These are phyloP conservation scores for Malus hybrid DNA, from an alignment of 331 rosid species.

Conservation along the genomic window DNA sequence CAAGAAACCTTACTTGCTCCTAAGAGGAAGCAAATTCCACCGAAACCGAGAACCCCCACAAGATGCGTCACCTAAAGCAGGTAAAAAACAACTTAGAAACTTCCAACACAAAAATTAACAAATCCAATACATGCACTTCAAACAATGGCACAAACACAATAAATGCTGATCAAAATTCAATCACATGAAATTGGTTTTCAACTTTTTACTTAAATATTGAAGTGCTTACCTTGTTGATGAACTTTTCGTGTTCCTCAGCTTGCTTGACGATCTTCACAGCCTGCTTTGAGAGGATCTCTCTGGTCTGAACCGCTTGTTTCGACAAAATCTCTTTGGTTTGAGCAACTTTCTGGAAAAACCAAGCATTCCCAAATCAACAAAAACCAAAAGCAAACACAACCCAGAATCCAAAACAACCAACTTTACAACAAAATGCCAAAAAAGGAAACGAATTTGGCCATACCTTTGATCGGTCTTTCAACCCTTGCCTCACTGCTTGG, in stretches of 20 bases:
- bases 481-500: slow-evolving; percentile 29
- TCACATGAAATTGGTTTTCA: background rate
- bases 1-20: slow-evolving; percentile 61
- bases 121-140: too few relatives aligned
- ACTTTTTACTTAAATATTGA: background rate
- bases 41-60: slow-evolving; percentile 74
- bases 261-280: slow-evolving; percentile 72
- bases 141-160: background rate
- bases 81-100: background rate
- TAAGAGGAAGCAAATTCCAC: slow-evolving; percentile 87
- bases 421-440: background rate
- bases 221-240: slow-evolving; percentile 53
- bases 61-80: slow-evolving; percentile 65
- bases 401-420: background rate
- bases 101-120: background rate
- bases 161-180: background rate
- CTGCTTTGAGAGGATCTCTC: slow-evolving; percentile 53
- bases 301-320: slow-evolving; percentile 68
- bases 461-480: slow-evolving; percentile 76
- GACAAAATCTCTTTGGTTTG: slow-evolving; percentile 57
- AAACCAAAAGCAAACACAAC: slow-evolving; percentile 7
- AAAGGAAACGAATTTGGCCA: background rate
- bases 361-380: slow-evolving; percentile 18
- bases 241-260: slow-evolving; percentile 75
- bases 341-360: slow-evolving; percentile 39